These are phyloP conservation scores for Annulohypoxylon maeteangense DNA, from an alignment of 495 filamentous ascomycete genomes.

Conservation along the genomic window DNA sequence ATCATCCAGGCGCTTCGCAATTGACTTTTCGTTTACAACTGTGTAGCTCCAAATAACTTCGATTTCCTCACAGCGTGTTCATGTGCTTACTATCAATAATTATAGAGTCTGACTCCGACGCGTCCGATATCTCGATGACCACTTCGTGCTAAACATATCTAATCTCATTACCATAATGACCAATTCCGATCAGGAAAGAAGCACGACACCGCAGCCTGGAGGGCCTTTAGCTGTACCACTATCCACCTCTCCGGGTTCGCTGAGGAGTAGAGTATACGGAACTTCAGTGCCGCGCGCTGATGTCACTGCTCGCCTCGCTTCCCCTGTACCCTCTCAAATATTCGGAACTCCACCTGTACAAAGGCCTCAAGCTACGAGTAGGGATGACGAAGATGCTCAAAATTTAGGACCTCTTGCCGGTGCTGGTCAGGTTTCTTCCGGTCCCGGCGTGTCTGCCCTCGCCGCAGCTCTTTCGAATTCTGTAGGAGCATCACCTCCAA, in stretches of 20 bases:
- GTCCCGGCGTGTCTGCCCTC: conserved; percentile 80
- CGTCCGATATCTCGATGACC: conserved; percentile 23
- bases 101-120: conserved; percentile 8
- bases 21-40: conserved; percentile 25
- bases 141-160: conserved; percentile 3
- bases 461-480: conserved; percentile 77
- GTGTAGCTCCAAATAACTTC: conserved; percentile 18
- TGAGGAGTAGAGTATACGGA: conserved; percentile 53
- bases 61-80: background rate
- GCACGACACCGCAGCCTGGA: conserved; percentile 42
- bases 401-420: conserved; percentile 64
- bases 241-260: conserved; percentile 60
- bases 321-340: conserved; percentile 69
- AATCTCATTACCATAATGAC: conserved; percentile 33
- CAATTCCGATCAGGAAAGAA: conserved; percentile 44
- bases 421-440: conserved; percentile 59
- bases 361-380: conserved; percentile 34
- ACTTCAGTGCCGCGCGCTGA: conserved; percentile 67
- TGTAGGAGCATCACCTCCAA: conserved; percentile 67
- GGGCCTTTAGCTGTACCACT: conserved; percentile 53
- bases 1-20: background rate
- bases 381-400: conserved; percentile 48
- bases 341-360: conserved; percentile 60
- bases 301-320: conserved; percentile 77
- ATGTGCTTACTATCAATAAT: conserved; percentile 10